Evolutionary conservation across 2,329 filamentous ascomycete genomes (phyloP).

Genomic region (Tolypocladium capitatum): DNA sequence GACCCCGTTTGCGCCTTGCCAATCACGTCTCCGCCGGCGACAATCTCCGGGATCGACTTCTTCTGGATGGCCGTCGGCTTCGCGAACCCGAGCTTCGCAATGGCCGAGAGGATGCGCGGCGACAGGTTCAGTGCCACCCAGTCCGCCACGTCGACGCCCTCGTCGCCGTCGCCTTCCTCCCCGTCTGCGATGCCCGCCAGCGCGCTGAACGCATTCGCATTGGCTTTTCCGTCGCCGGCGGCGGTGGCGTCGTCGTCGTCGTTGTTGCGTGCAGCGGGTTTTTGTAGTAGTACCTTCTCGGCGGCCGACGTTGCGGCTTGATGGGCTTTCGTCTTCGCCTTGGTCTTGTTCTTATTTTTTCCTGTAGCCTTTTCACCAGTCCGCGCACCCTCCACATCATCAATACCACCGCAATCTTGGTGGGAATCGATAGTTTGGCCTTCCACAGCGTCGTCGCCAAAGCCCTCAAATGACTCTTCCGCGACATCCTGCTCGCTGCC

Average conservation of each 20-base stretch:
- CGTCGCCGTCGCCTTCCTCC: constrained; percentile 37
- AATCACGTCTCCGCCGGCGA: constrained; percentile 78
- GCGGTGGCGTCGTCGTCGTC: too few relatives aligned
- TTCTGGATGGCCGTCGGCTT: constrained; percentile 74
- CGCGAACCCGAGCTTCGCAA: constrained; percentile 68
- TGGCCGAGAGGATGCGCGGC: constrained; percentile 53
- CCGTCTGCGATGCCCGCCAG: constrained; percentile 37
- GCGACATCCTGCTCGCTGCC: constrained; percentile 16
- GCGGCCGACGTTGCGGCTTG: constrained; percentile 18
- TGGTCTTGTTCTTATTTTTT: constrained; percentile 10
- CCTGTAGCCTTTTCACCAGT: constrained; percentile 15
- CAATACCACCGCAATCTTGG: constrained; percentile 18
- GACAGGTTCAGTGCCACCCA: constrained; percentile 70
- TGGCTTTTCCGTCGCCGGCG: too few relatives aligned
- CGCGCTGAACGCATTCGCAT: constrained; percentile 38
- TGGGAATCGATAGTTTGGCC: constrained; percentile 17
- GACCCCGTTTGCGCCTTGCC: constrained; percentile 95
- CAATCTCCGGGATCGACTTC: constrained; percentile 66
- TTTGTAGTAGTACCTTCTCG: constrained; percentile 16
- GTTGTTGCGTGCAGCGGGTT: constrained; percentile 21
- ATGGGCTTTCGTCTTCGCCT: constrained; percentile 17
- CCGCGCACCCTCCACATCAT: constrained; percentile 15
- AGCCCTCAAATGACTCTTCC: constrained; percentile 51
- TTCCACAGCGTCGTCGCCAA: constrained; percentile 35
- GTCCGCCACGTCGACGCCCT: constrained; percentile 56